These are phyloP conservation scores for Polyporus tsugae DNA, from an alignment of 1,284 basidiomycete genomes.

Conservation along the genomic window DNA sequence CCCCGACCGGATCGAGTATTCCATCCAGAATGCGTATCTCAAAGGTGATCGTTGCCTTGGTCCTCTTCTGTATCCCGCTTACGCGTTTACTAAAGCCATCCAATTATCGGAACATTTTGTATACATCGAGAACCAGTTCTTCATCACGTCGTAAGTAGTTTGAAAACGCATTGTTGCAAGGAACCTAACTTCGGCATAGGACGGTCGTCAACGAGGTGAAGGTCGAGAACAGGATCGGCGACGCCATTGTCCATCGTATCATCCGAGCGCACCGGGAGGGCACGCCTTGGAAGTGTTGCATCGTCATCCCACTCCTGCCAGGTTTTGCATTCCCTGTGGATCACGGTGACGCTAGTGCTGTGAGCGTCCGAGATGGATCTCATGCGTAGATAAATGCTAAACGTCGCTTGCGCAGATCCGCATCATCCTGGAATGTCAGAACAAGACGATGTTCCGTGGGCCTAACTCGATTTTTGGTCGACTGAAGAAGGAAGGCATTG, in stretches of 20 bases:
- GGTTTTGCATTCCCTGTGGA: conserved; percentile 96
- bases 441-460: conserved; percentile 88
- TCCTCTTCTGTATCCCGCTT: neutral
- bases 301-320: conserved; percentile 92
- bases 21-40: conserved; percentile 95
- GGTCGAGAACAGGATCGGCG: conserved; percentile 94
- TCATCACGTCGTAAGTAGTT: conserved; percentile 86
- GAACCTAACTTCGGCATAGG: conserved; percentile 46
- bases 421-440: conserved; percentile 94
- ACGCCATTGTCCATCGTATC: conserved; percentile 93
- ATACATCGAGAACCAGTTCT: conserved; percentile 98
- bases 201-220: conserved; percentile 88
- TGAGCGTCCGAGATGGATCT: conserved; percentile 49
- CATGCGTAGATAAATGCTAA: conserved; percentile 15
- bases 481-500: conserved; percentile 87
- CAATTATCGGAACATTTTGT: conserved; percentile 94
- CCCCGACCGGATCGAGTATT: conserved; percentile 85
- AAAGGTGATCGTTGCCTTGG: conserved; percentile 63
- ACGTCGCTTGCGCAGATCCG: conserved; percentile 66
- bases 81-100: conserved; percentile 70
- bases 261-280: conserved; percentile 88
- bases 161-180: neutral
- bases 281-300: conserved; percentile 91
- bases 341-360: conserved; percentile 90
- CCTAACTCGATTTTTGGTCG: conserved; percentile 93